Evolutionary conservation across 345 rosid genomes (phyloP), one percentile per base, ranked within the genome.

Genomic region (Syzygium jambos): DNA sequence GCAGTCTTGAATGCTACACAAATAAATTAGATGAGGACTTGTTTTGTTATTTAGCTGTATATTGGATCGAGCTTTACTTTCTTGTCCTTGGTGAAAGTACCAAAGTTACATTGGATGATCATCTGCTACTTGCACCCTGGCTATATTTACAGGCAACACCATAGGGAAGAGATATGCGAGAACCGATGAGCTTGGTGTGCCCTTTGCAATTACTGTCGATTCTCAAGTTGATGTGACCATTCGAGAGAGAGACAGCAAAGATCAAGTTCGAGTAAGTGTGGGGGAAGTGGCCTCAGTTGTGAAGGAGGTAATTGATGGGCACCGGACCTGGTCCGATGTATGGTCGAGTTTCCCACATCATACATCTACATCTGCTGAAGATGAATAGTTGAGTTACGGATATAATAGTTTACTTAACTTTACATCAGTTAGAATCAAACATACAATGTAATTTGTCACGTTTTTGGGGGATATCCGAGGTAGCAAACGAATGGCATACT

Each of bases 161-260:
- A 96, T 98, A 25, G 99, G 99, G 82, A 98, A 98, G 89, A 91
- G 98, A 65, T 98, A 98, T 43, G 99, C 99, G 5, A 96, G 98
- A 91, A 95, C 97, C 2, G 97, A 98, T 89, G 99, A 98, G 89
- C 93, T 95, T 7, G 99, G 99, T 22, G 99, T 96, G 55, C 99
- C 99, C 6, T 98, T 98, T 89, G 99, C 99, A 11, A 91, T 98
- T 85, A 96, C 99, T 6, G 98, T 95, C 34, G 98, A 97, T 90
- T 93, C 96, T 3, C 88, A 91, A 11, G 51, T 90, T 23, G 95
- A 95, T 2, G 99, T 94, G 89, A 96, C 99, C 51, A 96, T 97
- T 88, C 90, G 99, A 53, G 99, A 97, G 91, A 91, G 98, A 88
- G 99, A 97, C 88, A 96, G 97, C 95, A 95, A 95, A 93, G 95